Percentiles rank a stretch among this genome's conserved stretches.
Evolutionary conservation across 1,139 yeast genomes (phyloP).

Genomic region (Zygosaccharomyces sapae): DNA sequence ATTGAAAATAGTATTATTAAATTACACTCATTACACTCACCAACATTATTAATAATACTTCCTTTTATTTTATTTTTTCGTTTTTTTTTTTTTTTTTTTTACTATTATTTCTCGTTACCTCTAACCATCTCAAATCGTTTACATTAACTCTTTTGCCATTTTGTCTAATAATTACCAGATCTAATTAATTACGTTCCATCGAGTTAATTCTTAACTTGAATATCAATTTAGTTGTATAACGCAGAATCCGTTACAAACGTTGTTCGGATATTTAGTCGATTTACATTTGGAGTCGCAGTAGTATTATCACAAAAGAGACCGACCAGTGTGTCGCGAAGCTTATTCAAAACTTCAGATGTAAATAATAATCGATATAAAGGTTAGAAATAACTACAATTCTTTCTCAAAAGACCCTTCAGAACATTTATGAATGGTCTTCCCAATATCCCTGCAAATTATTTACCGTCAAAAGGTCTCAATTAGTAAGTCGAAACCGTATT

Average conservation of each 20-base stretch:
- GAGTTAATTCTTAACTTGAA: no score
- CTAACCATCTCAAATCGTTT: no score
- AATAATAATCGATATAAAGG: background rate
- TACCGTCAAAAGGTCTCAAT: constrained; percentile 23
- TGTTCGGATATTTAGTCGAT: no score
- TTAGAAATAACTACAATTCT: background rate
- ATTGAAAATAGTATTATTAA: background rate
- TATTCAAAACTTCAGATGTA: background rate
- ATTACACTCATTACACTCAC: no score
- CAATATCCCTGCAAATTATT: constrained; percentile 14
- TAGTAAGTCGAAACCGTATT: constrained; percentile 22
- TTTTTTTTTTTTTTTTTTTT: no score
- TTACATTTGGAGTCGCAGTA: background rate
- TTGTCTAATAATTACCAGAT: no score
- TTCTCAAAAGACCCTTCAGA: background rate
- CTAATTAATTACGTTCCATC: no score
- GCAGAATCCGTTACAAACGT: no score
- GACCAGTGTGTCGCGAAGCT: constrained; percentile 1
- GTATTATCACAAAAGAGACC: constrained; percentile 1
- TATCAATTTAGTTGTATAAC: no score
- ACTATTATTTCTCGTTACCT: no score
- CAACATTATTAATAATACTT: background rate
- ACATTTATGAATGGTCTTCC: constrained; percentile 15
- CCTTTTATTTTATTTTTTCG: background rate
- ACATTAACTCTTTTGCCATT: no score